These are phyloP conservation scores for Hygrophoropsis aurantiaca DNA, from an alignment of 768 basidiomycete genomes.

Conservation along the genomic window DNA sequence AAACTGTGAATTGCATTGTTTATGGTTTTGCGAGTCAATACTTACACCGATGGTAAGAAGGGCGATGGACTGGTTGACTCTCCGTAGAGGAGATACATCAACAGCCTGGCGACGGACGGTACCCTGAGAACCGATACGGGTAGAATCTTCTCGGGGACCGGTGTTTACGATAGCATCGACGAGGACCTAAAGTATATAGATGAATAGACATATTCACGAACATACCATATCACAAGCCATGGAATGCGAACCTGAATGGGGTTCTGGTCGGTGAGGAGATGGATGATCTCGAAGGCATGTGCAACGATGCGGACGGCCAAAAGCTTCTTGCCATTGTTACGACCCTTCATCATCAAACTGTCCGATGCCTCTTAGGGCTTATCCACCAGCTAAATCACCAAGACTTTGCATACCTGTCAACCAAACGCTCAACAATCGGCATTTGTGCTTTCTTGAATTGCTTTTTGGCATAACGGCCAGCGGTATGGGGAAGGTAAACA, in stretches of 20 bases:
- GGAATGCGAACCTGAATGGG: conserved; percentile 82
- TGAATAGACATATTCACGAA: background rate
- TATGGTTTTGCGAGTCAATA: conserved; percentile 7
- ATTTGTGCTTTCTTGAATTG: conserved; percentile 99
- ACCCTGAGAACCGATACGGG: conserved; percentile 99
- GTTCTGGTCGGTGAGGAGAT: conserved; percentile 99
- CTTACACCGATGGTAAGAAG: conserved; percentile 95
- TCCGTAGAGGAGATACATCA: conserved; percentile 96
- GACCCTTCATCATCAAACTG: conserved; percentile 99
- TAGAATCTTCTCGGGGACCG: conserved; percentile 98
- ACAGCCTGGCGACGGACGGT: conserved; percentile 99
- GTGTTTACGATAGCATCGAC: conserved; percentile 99
- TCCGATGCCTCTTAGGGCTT: conserved; percentile 1
- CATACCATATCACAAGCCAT: background rate
- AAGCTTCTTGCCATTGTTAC: conserved; percentile 99
- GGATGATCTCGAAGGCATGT: conserved; percentile 99
- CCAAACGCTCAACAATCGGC: conserved; percentile 99
- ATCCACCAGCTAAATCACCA: conserved; percentile 1
- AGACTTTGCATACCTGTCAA: conserved; percentile 72
- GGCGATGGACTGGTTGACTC: conserved; percentile 96
- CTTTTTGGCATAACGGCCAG: conserved; percentile 99
- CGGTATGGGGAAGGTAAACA: conserved; percentile 97
- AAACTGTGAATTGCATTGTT: background rate
- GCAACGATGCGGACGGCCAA: conserved; percentile 98
- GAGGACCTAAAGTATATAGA: conserved; percentile 66